Evolutionary conservation across 2,329 filamentous ascomycete genomes (phyloP).

Genomic region (Beauveria brongniartii): DNA sequence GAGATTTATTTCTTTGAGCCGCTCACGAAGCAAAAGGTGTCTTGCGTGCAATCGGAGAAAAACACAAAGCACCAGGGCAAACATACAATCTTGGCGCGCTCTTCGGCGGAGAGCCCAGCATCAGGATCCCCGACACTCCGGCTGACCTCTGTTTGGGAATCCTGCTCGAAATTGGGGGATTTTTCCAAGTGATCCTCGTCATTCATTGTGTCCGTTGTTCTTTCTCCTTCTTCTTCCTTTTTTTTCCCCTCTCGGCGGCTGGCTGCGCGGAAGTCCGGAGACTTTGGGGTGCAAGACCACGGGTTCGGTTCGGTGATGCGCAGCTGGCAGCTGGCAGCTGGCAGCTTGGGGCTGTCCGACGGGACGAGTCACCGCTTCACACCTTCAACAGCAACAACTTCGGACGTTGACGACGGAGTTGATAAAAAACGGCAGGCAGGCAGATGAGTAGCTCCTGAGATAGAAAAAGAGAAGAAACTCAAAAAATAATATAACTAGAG

Average conservation of each 20-base stretch:
- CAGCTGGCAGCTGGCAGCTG: not conserved
- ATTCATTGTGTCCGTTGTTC: conserved; percentile 21
- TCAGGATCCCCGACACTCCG: conserved; percentile 38
- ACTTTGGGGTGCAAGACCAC: not conserved
- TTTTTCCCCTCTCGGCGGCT: not conserved
- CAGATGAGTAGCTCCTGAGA: too few relatives aligned
- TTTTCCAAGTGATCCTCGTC: conserved; percentile 22
- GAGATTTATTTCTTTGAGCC: not conserved
- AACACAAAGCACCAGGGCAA: not conserved
- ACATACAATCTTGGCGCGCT: conserved; percentile 52
- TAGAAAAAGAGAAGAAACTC: not conserved
- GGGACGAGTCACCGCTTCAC: not conserved
- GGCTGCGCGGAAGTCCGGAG: not conserved
- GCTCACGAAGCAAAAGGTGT: not conserved
- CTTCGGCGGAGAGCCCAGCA: conserved; percentile 54
- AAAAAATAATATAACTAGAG: not conserved
- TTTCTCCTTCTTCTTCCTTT: not conserved
- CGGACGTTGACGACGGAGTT: too few relatives aligned
- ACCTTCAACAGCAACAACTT: not conserved
- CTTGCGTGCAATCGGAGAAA: not conserved
- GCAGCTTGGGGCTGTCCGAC: not conserved
- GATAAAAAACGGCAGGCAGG: not conserved
- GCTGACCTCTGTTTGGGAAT: conserved; percentile 21
- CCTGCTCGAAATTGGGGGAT: conserved; percentile 14
- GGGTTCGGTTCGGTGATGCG: not conserved